These are phyloP conservation scores for Syzygium jambos DNA, from an alignment of 345 rosid genomes.

Conservation along the genomic window DNA sequence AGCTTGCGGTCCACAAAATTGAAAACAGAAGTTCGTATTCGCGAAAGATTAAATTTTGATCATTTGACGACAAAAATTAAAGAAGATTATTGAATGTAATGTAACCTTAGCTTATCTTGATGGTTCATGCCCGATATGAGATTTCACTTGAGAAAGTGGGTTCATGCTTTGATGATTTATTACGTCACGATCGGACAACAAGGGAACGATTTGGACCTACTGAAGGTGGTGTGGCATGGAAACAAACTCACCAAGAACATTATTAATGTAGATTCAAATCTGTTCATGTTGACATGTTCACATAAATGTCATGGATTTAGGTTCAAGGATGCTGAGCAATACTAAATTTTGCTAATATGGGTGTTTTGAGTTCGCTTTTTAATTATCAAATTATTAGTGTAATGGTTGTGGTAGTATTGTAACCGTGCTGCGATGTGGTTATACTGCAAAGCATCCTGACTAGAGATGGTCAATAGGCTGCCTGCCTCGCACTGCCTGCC, in stretches of 20 bases:
- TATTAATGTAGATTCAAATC: too few species aligned
- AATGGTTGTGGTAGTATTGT: too few species aligned
- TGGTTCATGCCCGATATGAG: neutral
- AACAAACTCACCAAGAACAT: too few species aligned
- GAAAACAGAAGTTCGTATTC: neutral
- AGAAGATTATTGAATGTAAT: too few species aligned
- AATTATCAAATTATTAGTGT: too few species aligned
- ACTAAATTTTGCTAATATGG: too few species aligned
- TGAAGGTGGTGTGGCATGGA: neutral
- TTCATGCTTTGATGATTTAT: neutral
- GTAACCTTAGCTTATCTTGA: neutral
- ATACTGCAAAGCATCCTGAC: fast-evolving
- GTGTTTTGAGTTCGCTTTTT: neutral
- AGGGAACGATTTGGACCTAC: neutral
- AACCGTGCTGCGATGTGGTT: neutral
- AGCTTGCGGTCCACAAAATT: neutral
- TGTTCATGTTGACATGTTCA: too few species aligned
- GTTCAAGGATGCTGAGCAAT: too few species aligned
- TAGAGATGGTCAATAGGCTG: neutral
- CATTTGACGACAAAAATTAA: too few species aligned
- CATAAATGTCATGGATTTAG: too few species aligned
- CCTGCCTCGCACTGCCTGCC: neutral
- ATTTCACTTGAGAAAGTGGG: neutral
- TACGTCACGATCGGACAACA: neutral
- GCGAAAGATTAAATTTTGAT: neutral